phyloP scores from a whole-genome alignment of 2,329 filamentous ascomycete genomes.

The Dactylellina leptospora region DNA sequence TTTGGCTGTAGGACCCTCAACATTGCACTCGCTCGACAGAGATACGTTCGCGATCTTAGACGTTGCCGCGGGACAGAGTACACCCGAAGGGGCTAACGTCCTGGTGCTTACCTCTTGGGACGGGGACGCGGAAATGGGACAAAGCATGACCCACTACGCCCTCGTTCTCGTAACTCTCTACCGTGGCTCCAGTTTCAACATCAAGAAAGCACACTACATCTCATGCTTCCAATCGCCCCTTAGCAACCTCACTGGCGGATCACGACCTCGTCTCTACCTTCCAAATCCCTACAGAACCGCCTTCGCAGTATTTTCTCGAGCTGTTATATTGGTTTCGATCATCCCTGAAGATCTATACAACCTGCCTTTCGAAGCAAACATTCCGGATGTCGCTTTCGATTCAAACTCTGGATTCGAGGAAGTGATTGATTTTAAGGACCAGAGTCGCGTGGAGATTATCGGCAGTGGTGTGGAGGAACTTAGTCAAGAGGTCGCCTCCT shows the following conservation, averaged over 20 bases:
- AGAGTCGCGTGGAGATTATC: constrained; percentile 71
- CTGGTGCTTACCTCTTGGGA: constrained; percentile 41
- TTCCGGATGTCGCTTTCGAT: constrained; percentile 44
- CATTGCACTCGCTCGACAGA: constrained; percentile 42
- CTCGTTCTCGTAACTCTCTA: constrained; percentile 63
- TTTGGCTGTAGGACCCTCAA: constrained; percentile 54
- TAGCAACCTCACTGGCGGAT: constrained; percentile 57
- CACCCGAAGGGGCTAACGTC: constrained; percentile 52
- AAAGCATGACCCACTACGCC: constrained; percentile 71
- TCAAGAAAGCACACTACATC: constrained; percentile 47
- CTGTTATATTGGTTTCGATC: constrained; percentile 79
- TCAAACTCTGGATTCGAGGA: constrained; percentile 79
- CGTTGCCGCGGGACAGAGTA: constrained; percentile 71
- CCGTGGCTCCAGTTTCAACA: constrained; percentile 59
- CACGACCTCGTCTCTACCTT: constrained; percentile 74
- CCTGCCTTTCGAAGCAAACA: constrained; percentile 13
- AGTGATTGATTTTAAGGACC: constrained; percentile 78
- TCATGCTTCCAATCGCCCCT: constrained; percentile 39
- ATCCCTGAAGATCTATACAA: constrained; percentile 64
- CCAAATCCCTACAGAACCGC: constrained; percentile 81
- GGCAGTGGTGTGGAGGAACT: constrained; percentile 71
- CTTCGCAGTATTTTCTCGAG: constrained; percentile 80
- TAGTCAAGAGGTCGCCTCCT: constrained; percentile 52
- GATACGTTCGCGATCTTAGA: constrained; percentile 77
- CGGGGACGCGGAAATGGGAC: constrained; percentile 62